These are phyloP conservation scores for Beauveria caledonica DNA, from an alignment of 2,329 filamentous ascomycete genomes.

Conservation along the genomic window DNA sequence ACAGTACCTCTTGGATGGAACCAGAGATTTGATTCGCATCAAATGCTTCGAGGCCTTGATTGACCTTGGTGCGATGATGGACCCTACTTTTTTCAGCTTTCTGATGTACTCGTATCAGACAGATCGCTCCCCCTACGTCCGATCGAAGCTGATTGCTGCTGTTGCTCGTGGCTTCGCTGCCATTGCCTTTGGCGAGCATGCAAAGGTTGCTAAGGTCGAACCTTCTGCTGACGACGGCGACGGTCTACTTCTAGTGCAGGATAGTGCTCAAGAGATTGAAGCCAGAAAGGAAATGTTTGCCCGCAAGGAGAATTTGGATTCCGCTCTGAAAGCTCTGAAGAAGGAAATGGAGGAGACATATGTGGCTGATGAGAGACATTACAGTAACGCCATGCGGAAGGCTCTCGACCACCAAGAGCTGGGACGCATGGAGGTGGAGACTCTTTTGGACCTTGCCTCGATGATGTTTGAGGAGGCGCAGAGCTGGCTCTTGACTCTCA, in stretches of 20 bases:
- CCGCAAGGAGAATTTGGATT: conserved; percentile 53
- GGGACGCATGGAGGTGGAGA: conserved; percentile 34
- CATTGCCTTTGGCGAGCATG: conserved; percentile 55
- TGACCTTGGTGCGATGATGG: conserved; percentile 52
- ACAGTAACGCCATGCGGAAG: conserved; percentile 35
- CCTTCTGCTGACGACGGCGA: conserved; percentile 29
- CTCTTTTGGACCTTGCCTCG: conserved; percentile 34
- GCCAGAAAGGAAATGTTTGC: conserved; percentile 55
- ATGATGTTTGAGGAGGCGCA: conserved; percentile 39
- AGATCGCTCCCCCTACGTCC: conserved; percentile 56
- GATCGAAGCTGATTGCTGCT: conserved; percentile 50
- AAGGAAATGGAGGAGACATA: conserved; percentile 38
- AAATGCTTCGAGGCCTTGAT: conserved; percentile 58
- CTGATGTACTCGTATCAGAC: conserved; percentile 51
- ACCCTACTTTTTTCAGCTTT: conserved; percentile 46
- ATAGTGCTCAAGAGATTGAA: conserved; percentile 42
- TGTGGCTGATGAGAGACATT: conserved; percentile 27
- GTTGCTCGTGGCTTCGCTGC: conserved; percentile 52
- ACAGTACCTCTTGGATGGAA: conserved; percentile 58
- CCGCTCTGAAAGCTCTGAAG: conserved; percentile 39
- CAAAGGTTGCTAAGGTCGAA: conserved; percentile 35
- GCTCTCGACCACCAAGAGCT: conserved; percentile 32
- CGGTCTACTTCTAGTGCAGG: conserved; percentile 33
- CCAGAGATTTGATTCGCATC: conserved; percentile 53
- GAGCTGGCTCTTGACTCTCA: conserved; percentile 33